Conservation (phyloP, 78 protist genomes). For the Trichosphaerium sp. region DNA sequence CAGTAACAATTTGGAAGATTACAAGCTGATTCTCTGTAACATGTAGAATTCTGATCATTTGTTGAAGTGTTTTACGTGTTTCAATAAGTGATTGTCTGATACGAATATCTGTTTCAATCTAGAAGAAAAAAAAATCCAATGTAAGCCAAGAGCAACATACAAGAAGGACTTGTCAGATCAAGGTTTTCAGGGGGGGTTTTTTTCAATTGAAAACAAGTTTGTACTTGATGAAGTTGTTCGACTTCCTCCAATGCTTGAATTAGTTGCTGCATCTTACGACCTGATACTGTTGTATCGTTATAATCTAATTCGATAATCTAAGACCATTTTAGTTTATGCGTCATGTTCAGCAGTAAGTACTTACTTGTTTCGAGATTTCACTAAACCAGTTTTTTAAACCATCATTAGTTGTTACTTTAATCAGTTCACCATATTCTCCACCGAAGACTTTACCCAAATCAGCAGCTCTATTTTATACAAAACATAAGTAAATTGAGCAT, state of each 20-base stretch:
- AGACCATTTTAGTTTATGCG: background rate
- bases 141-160: too few relatives aligned
- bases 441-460: slow-evolving; percentile 64
- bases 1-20: slow-evolving; percentile 54
- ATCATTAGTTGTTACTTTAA: slow-evolving; percentile 70
- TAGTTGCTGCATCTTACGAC: slow-evolving; percentile 83
- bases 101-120: slow-evolving; percentile 69
- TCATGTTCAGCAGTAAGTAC: background rate
- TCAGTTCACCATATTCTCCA: slow-evolving; percentile 76
- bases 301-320: slow-evolving; percentile 27
- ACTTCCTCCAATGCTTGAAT: slow-evolving; percentile 81
- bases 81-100: slow-evolving; percentile 76
- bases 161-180: too few relatives aligned
- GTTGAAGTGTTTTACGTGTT: slow-evolving; percentile 51
- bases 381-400: slow-evolving; percentile 78
- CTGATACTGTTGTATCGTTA: slow-evolving; percentile 59
- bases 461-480: too few relatives aligned
- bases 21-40: slow-evolving; percentile 52
- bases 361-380: slow-evolving; percentile 38
- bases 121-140: background rate
- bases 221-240: slow-evolving; percentile 83
- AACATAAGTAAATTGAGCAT: slow-evolving; percentile 54
- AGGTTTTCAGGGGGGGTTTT: too few relatives aligned
- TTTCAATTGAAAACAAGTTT: too few relatives aligned
- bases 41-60: slow-evolving; percentile 84